Conservation (phyloP, 2,329 filamentous ascomycete species). For the Fusarium sp. region DNA sequence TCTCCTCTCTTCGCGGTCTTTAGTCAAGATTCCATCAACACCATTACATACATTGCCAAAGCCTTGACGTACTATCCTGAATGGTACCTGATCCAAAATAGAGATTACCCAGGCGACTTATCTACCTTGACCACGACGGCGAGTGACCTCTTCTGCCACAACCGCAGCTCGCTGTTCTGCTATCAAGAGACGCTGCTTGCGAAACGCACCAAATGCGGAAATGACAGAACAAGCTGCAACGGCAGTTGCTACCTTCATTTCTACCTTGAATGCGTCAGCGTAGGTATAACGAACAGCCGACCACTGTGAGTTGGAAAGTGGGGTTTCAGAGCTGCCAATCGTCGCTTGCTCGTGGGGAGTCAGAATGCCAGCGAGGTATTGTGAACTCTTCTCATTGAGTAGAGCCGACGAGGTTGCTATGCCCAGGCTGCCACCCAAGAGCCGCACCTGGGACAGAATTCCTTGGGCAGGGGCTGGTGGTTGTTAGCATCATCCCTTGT, state of each 20-base stretch:
- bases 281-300: conserved; percentile 54
- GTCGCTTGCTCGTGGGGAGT: conserved; percentile 45
- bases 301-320: conserved; percentile 47
- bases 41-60: neutral
- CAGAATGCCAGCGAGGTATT: conserved; percentile 46
- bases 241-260: conserved; percentile 60
- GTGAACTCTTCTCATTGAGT: conserved; percentile 49
- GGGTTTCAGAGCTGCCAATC: conserved; percentile 35
- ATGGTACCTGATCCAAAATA: neutral
- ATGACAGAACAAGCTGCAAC: conserved; percentile 56
- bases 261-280: conserved; percentile 56
- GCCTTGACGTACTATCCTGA: neutral
- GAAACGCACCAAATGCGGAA: conserved; percentile 54
- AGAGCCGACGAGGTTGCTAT: conserved; percentile 64
- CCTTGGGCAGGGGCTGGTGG: conserved; percentile 62
- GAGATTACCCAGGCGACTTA: neutral
- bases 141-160: conserved; percentile 30
- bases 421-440: conserved; percentile 65
- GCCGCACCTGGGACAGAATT: conserved; percentile 62
- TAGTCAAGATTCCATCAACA: neutral
- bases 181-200: conserved; percentile 38
- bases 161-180: conserved; percentile 36
- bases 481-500: conserved; percentile 21
- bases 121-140: conserved; percentile 20
- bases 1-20: neutral